A percentile compares a stretch with the other conserved stretches of the same genome.
These are phyloP conservation scores for Claviceps lovelessii DNA, from an alignment of 2,329 filamentous ascomycete species.

Conservation along the genomic window DNA sequence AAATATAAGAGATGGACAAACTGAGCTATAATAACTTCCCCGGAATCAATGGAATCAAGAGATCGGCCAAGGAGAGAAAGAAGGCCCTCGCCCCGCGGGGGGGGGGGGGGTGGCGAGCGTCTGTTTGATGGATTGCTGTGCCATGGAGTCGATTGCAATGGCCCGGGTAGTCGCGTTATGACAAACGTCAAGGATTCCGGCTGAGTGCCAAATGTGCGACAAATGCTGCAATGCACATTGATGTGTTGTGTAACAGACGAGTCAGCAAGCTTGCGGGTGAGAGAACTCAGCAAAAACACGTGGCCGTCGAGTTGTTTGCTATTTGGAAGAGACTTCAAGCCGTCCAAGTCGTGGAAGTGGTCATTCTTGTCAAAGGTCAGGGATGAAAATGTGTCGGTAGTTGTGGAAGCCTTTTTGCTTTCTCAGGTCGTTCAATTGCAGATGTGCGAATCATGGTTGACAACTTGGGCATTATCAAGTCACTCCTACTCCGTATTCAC, in stretches of 20 bases:
- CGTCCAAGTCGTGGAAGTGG: neutral
- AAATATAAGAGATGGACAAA: neutral
- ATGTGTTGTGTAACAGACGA: conserved; percentile 2
- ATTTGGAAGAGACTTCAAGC: neutral
- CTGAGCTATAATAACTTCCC: neutral
- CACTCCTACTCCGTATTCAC: neutral
- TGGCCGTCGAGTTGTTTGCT: conserved; percentile 2
- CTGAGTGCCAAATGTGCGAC: neutral
- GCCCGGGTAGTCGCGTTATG: conserved; percentile 4
- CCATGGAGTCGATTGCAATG: neutral
- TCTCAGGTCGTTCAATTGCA: neutral
- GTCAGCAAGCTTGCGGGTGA: neutral
- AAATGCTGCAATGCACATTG: neutral
- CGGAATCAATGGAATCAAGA: neutral
- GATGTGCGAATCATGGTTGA: neutral
- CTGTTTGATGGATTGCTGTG: conserved; percentile 1
- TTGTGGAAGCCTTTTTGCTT: neutral
- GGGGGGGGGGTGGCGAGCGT: no score
- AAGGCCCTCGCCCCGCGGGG: no score
- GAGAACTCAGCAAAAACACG: neutral
- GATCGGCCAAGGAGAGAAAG: no score
- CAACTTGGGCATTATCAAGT: neutral
- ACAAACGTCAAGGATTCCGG: conserved; percentile 3
- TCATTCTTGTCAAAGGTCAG: neutral
- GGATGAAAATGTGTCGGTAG: neutral